phyloP scores from a whole-genome alignment of 768 basidiomycete genomes.

The Gautieria morchelliformis region DNA sequence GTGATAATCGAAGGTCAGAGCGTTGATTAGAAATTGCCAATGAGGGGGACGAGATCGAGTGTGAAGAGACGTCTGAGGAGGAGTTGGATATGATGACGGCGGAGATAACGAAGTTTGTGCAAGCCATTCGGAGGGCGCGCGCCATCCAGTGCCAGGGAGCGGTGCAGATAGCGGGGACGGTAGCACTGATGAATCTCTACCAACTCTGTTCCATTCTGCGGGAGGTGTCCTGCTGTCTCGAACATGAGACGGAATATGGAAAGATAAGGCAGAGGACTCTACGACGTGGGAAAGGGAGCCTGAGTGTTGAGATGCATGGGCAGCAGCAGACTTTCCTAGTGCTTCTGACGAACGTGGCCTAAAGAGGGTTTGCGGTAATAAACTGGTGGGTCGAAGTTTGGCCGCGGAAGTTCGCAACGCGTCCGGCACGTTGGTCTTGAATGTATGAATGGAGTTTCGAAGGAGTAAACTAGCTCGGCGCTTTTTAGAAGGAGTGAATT shows the following conservation, averaged over 20 bases:
- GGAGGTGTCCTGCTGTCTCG: conserved; percentile 1
- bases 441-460: background rate
- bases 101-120: background rate
- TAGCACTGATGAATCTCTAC: background rate
- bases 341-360: background rate
- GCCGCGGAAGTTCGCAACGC: background rate
- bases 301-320: background rate
- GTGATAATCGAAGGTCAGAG: background rate
- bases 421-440: background rate
- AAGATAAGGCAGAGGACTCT: background rate
- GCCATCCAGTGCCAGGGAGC: background rate
- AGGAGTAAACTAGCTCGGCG: background rate
- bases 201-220: conserved; percentile 1
- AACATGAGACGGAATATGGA: background rate
- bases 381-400: background rate
- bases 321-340: background rate
- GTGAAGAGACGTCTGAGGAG: background rate
- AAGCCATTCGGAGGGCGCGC: background rate
- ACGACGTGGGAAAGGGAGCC: too few species aligned
- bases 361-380: background rate
- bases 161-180: background rate
- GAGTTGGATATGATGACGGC: background rate
- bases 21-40: background rate
- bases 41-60: background rate
- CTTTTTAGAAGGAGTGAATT: background rate